Evolutionary conservation across 441 rosid species (phyloP), one percentile per base, ranked within the genome.

Genomic region (Theobroma grandiflorum): DNA sequence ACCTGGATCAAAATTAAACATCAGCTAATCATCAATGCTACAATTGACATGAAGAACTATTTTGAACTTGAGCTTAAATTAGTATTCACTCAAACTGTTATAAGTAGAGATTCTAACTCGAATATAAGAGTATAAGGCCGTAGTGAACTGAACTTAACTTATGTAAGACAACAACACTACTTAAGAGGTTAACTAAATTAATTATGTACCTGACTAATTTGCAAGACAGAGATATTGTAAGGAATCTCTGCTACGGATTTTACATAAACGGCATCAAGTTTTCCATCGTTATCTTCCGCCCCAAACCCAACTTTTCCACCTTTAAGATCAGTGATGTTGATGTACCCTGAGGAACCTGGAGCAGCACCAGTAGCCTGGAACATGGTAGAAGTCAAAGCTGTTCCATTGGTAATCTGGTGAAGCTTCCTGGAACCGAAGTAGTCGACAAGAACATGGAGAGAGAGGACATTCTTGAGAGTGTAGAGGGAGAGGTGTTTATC

Each of bases 311-410:
- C 94, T 80, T 90, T 92, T 8, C 96, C 94, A 14, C 92, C 94
- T 79, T 87, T 92, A 66, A 92, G 88, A 80, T 89, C 88, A 8
- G 96, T 92, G 26, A 92, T 82, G 68, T 92, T 92, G 18, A 92
- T 78, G 82, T 88, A 92, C 0, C 96, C 96, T 8, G 94, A 72
- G 42, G 92, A 80, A 18, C 94, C 94, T 0, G 89, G 62, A 22
- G 96, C 96, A 5, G 92, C 68, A 2, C 96, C 96, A 37, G 96
- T 86, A 78, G 96, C 90, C 82, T 92, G 96, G 83, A 86, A 92
- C 78, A 92, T 80, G 52, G 94, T 87, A 58, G 94, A 84, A 40
- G 94, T 84, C 74, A 90, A 82, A 2, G 93, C 82, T 4, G 92
- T 83, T 76, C 94, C 90, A 78, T 67, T 81, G 16, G 88, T 89